Base-by-base conservation (phyloP, 2,329 filamentous ascomycete species). In the Penicillium sp. region DNA sequence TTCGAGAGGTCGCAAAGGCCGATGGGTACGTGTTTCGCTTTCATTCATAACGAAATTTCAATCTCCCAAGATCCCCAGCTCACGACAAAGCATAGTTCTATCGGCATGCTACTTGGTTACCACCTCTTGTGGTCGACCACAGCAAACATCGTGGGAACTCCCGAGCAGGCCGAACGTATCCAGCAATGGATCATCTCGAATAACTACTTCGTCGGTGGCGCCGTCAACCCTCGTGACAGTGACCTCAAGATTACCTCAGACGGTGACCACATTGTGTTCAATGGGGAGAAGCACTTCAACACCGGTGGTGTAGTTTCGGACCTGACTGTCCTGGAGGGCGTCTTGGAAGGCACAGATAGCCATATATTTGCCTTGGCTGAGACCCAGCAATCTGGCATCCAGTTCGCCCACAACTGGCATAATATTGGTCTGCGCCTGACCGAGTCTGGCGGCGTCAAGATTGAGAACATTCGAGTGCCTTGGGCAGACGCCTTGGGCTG, bases 261-360 rank as follows among this genome's bases (percentile, higher is more conserved):
- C 1, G 78, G 75, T 1, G 74, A 79, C 3, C 63, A 73, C 2
- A 58, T 84, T 10, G 57, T 80, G 2, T 84, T 81, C 59, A 76
- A 77, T 42, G 80, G 81, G 1, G 73, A 71, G 60, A 85, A 85
- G 59, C 71, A 77, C 62, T 84, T 84, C 69, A 84, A 81, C 54
- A 85, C 81, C 0, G 81, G 81, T 0, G 81, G 80, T 17, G 80
- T 83, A 0, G 70, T 85, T 2, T 83, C 79, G 0, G 81, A 85
- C 43, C 62, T 84, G 14, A 83, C 80, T 0, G 78, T 84, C 0
- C 70, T 85, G 0, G 81, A 85, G 51, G 81, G 81, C 14, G 75
- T 79, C 1, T 65, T 75, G n/a, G 72, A 77, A 4, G 75, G 70
- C 13, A 81, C 78, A 0, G 68, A 73, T 4, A 68, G 80, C 37